These are phyloP conservation scores for Penicillium fimorum DNA, from an alignment of 495 filamentous ascomycete genomes.

Conservation along the genomic window DNA sequence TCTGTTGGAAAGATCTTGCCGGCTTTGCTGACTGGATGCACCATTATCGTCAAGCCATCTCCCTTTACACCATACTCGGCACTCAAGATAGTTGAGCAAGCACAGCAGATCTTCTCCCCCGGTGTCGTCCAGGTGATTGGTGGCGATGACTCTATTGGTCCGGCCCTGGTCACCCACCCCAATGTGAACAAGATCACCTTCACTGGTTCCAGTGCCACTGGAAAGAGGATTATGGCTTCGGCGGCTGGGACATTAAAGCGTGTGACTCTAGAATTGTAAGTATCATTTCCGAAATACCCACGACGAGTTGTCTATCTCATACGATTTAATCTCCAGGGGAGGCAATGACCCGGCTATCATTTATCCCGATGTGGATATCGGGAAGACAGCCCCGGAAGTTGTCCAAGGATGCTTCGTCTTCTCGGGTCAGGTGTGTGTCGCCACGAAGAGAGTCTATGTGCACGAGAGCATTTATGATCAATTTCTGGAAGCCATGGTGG, in stretches of 20 bases:
- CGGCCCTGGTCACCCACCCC: constrained; percentile 49
- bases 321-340: too few species aligned
- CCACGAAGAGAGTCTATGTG: constrained; percentile 61
- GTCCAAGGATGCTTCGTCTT: constrained; percentile 47
- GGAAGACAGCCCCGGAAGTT: constrained; percentile 53
- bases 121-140: constrained; percentile 61
- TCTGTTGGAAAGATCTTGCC: constrained; percentile 54
- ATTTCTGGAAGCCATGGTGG: constrained; percentile 41
- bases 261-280: constrained; percentile 46
- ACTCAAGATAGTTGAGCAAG: constrained; percentile 59
- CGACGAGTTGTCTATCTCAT: too few species aligned
- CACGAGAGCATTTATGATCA: constrained; percentile 60
- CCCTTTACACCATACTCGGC: constrained; percentile 63
- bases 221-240: constrained; percentile 57
- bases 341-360: constrained; percentile 66
- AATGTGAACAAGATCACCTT: constrained; percentile 62
- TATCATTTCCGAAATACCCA: too few species aligned
- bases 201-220: constrained; percentile 59
- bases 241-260: constrained; percentile 57
- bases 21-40: constrained; percentile 58
- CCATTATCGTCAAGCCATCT: constrained; percentile 62
- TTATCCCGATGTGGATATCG: constrained; percentile 60
- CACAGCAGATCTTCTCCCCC: constrained; percentile 54
- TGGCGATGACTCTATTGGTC: constrained; percentile 59
- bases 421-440: constrained; percentile 58